phyloP scores from a whole-genome alignment of 2,329 filamentous ascomycete genomes.

The Pestalotiopsis fici region DNA sequence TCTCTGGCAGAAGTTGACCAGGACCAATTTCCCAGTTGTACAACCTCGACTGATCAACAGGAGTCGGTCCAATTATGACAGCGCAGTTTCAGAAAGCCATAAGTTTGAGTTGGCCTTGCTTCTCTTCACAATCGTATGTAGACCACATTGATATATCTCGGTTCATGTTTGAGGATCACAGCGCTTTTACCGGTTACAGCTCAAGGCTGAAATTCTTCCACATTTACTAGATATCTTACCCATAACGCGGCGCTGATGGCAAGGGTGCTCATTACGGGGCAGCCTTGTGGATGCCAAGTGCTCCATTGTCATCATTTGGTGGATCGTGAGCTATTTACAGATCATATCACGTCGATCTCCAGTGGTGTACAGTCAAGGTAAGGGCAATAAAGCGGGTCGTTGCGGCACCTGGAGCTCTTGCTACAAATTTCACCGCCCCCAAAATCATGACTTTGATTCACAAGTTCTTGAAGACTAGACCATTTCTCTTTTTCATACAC shows the following conservation, averaged over 20 bases:
- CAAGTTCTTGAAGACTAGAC: neutral
- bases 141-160: neutral
- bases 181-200: no score
- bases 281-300: neutral
- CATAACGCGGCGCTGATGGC: no score
- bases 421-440: neutral
- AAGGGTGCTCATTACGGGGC: neutral
- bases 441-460: neutral
- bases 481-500: neutral
- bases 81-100: no score
- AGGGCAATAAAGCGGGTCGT: neutral
- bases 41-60: no score
- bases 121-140: no score
- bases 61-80: no score
- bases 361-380: neutral
- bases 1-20: neutral
- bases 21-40: no score
- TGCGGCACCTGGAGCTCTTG: neutral
- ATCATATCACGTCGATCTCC: neutral
- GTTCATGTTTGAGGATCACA: no score
- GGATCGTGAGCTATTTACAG: neutral
- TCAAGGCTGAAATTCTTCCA: no score
- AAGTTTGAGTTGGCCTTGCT: no score
- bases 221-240: no score
- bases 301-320: neutral